Conservation (phyloP, 2,329 filamentous ascomycete species). For the Venturia nashicola region DNA sequence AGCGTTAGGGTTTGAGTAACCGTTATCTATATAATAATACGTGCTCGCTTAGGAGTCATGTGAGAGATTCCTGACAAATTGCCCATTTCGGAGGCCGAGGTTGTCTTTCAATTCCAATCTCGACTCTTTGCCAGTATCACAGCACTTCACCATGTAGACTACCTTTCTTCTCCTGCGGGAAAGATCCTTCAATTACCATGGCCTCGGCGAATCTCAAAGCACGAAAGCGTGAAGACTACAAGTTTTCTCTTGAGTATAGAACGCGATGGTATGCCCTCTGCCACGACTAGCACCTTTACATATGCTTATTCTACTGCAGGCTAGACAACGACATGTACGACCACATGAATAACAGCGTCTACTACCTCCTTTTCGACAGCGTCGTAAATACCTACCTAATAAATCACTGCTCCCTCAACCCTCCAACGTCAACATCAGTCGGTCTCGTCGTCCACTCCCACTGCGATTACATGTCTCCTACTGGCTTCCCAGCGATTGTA, state of each 20-base stretch:
- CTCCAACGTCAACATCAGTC: conserved; percentile 57
- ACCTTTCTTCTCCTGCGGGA: background rate
- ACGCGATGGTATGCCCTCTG: conserved; percentile 57
- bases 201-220: conserved; percentile 34
- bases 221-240: conserved; percentile 60
- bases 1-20: too few relatives aligned
- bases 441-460: conserved; percentile 77
- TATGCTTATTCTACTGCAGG: conserved; percentile 34
- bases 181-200: conserved; percentile 9
- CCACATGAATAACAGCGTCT: conserved; percentile 85
- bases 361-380: conserved; percentile 80
- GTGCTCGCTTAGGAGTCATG: too few relatives aligned
- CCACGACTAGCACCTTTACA: too few relatives aligned
- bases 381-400: conserved; percentile 85
- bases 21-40: too few relatives aligned
- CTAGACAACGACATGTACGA: conserved; percentile 91
- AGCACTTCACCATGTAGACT: background rate
- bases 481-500: conserved; percentile 69
- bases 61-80: too few relatives aligned
- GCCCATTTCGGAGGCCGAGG: background rate
- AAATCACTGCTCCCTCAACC: conserved; percentile 60
- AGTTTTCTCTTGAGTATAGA: conserved; percentile 66
- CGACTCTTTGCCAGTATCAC: background rate
- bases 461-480: conserved; percentile 72
- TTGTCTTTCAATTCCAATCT: background rate